Evolutionary conservation across 1,139 yeast species (phyloP), one percentile per base, ranked within the genome.

Genomic region (Hyphopichia buzzinii): DNA sequence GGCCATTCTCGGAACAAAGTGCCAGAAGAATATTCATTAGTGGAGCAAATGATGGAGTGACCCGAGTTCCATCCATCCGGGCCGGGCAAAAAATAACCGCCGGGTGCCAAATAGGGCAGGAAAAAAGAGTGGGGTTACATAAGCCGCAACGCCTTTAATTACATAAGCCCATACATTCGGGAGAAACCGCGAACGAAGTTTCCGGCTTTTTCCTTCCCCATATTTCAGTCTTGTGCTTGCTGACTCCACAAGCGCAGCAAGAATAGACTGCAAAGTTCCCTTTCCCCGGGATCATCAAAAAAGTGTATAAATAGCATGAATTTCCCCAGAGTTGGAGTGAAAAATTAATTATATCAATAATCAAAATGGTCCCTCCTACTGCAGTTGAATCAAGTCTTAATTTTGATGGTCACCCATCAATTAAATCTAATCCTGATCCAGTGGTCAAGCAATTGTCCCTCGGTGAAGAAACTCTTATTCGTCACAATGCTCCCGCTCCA

Each of bases 401-500:
- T 51, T 71, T 71, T 47, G 56, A 54, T 40, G 65, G 67, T 40
- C 68, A 68, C 48, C 72, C 75, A 44, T 58, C 71, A 38, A 69
- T 71, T 41, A 67, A 62, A 50, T 51, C 67, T 33, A 60, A 50
- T 29, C 61, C 64, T 50, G 76, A 70, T 49, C 77, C 77, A 26
- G 53, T 71, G 49, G 73, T 72, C 31, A 52, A 64, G 42, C 64
- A 70, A 49, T 67, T 72, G 47, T 57, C 65, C 10, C 67, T 77
- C 44, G 63, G 63, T 44, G 66, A 67, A 17, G 82, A 77, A 32
- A 75, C 77, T 27, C 47, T 55, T 25, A 74, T 77, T 62, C 77
- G 85, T 64, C 96, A 92, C 74, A 92, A 92, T 62, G 89, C 97
- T 39, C 87, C 97, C 30, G 88, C 92, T 31, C 95, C 97, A 49